Evolutionary conservation across 2,329 filamentous ascomycete genomes (phyloP), one percentile per base, ranked within the genome.

Genomic region (Fusarium transvaalense): DNA sequence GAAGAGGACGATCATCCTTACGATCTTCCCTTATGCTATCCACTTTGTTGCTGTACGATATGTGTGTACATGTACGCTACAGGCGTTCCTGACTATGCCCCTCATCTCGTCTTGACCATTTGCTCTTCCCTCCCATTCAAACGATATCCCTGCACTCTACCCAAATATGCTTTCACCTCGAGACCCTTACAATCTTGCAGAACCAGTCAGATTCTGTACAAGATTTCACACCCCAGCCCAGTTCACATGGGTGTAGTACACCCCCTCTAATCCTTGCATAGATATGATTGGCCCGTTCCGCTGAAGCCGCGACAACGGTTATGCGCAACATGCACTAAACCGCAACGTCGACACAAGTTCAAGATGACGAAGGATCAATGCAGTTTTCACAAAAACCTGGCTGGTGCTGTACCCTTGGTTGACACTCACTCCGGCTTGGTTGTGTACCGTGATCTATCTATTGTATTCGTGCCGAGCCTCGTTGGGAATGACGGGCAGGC

Each of bases 281-380:
- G 61, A 71, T 74, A 74, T 75, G 76, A 82, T 83, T 84, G 82
- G 82, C 66, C 71, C 68, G 64, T 71, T 64, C 64, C 58, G 76
- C 75, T 71, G 74, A 78, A 77, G 76, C 71, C 76, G 80, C 77
- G 76, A 81, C 81, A 82, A 83, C 82, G 80, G 82, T 81, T 82
- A 85, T 84, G 83, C 82, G 80, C 81, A 83, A 81, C 82, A 85
- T 84, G 83, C 82, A 79, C 81, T 82, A 80, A 81, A 81, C 81
- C 82, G 82, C 80, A 76, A 78, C 79, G 77, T 81, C 76, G 75
- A 80, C 76, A 75, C 79, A 79, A 76, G 78, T 77, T 79, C 80
- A 79, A 80, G 78, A 79, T 82, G 76, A 77, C 76, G 73, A 77
- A 80, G 76, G 77, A 76, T 81, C 81, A 82, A 83, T 83, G 73